A percentile compares a stretch with the other conserved stretches of the same genome.
Evolutionary conservation across 1,139 yeast genomes (phyloP).

Genomic region (Candida smagusa): DNA sequence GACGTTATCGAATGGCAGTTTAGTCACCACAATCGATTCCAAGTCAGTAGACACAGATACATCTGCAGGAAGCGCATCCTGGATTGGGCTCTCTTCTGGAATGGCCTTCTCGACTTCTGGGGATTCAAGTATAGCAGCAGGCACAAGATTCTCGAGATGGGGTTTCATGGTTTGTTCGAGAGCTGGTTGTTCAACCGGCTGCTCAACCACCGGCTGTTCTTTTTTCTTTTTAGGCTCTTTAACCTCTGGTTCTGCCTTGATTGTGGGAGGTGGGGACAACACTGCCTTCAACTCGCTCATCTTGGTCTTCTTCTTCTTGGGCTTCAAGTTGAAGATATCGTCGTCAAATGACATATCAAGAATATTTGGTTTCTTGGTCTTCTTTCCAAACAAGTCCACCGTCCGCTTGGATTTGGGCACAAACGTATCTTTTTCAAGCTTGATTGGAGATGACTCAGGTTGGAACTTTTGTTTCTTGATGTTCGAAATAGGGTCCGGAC

Average conservation of each 20-base stretch:
- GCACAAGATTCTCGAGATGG: too few relatives aligned
- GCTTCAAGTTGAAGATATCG: conserved; percentile 9
- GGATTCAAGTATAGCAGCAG: too few relatives aligned
- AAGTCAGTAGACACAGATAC: conserved; percentile 21
- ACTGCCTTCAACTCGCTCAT: neutral
- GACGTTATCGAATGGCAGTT: conserved; percentile 2
- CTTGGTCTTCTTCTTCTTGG: neutral
- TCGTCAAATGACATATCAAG: conserved; percentile 16
- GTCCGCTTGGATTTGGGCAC: conserved; percentile 2
- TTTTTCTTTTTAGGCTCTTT: neutral
- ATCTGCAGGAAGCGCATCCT: conserved; percentile 16
- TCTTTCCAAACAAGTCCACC: conserved; percentile 1
- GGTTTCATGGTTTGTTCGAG: too few relatives aligned
- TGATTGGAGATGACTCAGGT: conserved; percentile 10
- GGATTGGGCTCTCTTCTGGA: conserved; percentile 12
- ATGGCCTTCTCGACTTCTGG: neutral
- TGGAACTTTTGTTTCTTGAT: neutral
- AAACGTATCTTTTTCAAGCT: conserved; percentile 8
- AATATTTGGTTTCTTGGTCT: conserved; percentile 10
- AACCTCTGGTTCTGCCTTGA: neutral
- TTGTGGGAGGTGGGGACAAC: neutral
- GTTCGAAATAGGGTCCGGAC: neutral
- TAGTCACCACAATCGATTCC: conserved; percentile 6
- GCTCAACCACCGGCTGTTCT: neutral
- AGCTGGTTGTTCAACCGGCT: neutral